Base-by-base conservation (phyloP, 805 yeast species). In the Starmerella riodocensis region DNA sequence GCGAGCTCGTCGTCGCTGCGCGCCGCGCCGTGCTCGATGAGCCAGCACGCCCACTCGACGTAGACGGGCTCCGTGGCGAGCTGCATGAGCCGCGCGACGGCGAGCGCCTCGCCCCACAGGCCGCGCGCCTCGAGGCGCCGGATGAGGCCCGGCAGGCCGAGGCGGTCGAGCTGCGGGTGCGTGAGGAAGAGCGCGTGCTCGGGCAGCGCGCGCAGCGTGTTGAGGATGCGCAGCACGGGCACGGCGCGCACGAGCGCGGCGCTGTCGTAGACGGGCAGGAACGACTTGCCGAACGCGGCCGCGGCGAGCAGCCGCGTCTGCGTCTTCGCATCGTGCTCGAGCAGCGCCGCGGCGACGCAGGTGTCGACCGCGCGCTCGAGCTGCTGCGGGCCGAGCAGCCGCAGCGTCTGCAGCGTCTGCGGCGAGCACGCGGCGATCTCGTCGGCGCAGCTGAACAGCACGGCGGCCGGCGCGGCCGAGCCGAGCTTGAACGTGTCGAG, bases 291-390 rank as follows among this genome's bases (percentile, higher is more conserved):
- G 60, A 86, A 82, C 0, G 81, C 65, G 0, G 86, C 94, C 1
- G 95, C 94, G 38, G 74, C 69, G 28, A 91, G 59, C 8, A 88
- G 61, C 36, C 71, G 72, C 55, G 84, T 85, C 52, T 91, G 98
- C 78, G 86, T 71, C 37, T 66, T 63, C 0, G 80, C 70, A 45
- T 76, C 83, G 50, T 83, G 74, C 51, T 88, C 97, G 39, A 75
- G 77, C 3, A 73, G 57, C 1, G 94, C 78, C 0, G 93, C 93
- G 2, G 67, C 60, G 4, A 85, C 68, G 54, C 94, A 82, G 16
- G 69, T 71, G 25, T 68, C 66, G 1, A 88, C 76, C 1, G 95
- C 94, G 2, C 61, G 60, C 0, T 59, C 54, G 19, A 81, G 58
- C 16, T 62, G 51, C 14, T 63, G 61, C 23, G 70, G 68, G 46